phyloP scores from a whole-genome alignment of 1,139 yeast species.

The Hansenula lynferdii region DNA sequence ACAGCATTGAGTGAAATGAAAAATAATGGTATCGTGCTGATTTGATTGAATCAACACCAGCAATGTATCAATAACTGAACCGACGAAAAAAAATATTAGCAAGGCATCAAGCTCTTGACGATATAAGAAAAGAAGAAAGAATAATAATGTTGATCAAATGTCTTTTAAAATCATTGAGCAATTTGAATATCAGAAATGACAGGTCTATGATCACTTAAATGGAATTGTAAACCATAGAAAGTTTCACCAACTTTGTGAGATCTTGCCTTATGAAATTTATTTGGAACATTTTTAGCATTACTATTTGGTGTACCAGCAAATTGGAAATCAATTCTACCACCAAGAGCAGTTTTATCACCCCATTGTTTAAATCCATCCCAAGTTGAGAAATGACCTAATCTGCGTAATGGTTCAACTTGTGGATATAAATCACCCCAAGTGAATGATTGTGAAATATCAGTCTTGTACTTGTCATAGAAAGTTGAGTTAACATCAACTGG shows the following conservation, averaged over 20 bases:
- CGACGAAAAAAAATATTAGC: no score
- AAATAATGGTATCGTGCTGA: no score
- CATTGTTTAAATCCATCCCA: constrained; percentile 36
- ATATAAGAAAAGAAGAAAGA: not conserved
- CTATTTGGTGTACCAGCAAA: constrained; percentile 27
- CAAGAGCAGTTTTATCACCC: constrained; percentile 27
- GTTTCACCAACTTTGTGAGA: constrained; percentile 25
- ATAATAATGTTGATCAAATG: not conserved
- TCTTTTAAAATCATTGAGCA: not conserved
- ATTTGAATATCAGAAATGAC: constrained; percentile 26
- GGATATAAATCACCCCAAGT: constrained; percentile 22
- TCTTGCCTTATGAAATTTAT: constrained; percentile 15
- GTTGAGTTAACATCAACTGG: constrained; percentile 20
- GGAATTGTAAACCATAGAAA: constrained; percentile 26
- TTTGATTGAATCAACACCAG: no score
- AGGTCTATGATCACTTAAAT: constrained; percentile 43
- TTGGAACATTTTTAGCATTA: constrained; percentile 11
- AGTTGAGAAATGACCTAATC: constrained; percentile 31
- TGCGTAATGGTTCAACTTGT: constrained; percentile 16
- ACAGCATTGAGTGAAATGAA: no score
- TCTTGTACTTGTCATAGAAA: constrained; percentile 18
- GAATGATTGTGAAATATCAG: constrained; percentile 13
- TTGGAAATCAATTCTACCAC: constrained; percentile 36
- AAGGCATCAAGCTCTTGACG: not conserved
- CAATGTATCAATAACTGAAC: no score